Evolutionary conservation across 495 filamentous ascomycete genomes (phyloP), one percentile per base, ranked within the genome.

Genomic region (Aspergillus asperescens): DNA sequence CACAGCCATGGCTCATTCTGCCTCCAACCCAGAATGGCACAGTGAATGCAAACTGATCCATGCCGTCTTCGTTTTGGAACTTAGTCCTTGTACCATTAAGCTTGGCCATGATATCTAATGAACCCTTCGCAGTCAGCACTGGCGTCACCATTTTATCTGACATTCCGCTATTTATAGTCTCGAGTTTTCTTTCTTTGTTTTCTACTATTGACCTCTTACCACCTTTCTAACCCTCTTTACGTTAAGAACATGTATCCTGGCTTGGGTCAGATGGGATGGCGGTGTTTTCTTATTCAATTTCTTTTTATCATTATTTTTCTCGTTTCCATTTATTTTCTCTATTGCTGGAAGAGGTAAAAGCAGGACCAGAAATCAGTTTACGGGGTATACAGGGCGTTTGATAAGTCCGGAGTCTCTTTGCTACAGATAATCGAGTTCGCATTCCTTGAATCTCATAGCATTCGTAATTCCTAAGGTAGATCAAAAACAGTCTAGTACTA

Each of bases 71-170:
- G 10, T 38, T 45, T 49, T 52, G 39, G 43, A 53, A 55, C 52
- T 37, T 55, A 56, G 53, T 51, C 41, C 40, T 47, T 56, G 58
- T 60, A 57, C 54, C 52, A 51, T 57, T 40, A 51, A 52, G 32
- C 51, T 61, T 50, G 53, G 46, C 53, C 38, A 62, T 60, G 53
- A 56, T 63, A 54, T 56, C 52, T 63, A 60, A 63, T 63, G 60
- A 63, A 57, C 38, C 52, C 35, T 52, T 58, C 49, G 48, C 48
- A 58, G 41, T 55, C 47, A 54, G 51, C 44, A 57, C 50, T 47
- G 49, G 59, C 55, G 48, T 51, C n/a, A n/a, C n/a, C n/a, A 38
- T 54, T 40, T 29, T 10, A 31, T 52, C 47, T 39, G 35, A 41
- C 20, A 28, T 49, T 43, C 27, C 43, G 37, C n/a, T 43, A 43